Conservation (phyloP, 176 grass and related monocot species). For the Cymbopogon citratus region DNA sequence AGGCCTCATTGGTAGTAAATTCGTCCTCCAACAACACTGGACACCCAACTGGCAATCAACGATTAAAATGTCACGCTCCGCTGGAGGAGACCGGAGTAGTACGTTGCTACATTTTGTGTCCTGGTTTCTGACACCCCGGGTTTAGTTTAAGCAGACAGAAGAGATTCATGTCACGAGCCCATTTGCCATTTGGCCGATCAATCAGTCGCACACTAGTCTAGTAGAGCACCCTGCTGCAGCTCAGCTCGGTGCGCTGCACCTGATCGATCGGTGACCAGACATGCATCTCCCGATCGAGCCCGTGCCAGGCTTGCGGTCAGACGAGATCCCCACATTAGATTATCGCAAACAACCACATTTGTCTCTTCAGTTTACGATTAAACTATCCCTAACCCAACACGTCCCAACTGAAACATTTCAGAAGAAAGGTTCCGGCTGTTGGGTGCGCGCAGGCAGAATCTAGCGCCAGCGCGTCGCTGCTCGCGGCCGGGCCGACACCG, state of each 20-base stretch:
- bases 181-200: neutral
- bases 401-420: neutral
- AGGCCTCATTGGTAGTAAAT: neutral
- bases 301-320: neutral
- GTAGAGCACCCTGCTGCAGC: neutral
- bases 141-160: neutral
- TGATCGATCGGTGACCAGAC: neutral
- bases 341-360: neutral
- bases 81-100: neutral
- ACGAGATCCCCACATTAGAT: neutral
- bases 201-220: neutral
- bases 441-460: slow-evolving; percentile 23
- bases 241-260: neutral
- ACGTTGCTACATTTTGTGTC: neutral
- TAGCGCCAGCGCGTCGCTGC: slow-evolving; percentile 33
- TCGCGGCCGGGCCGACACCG: slow-evolving; percentile 8
- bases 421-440: slow-evolving; percentile 28
- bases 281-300: neutral
- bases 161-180: neutral
- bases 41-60: neutral
- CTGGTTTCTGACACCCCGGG: neutral
- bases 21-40: neutral
- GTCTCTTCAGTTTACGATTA: neutral
- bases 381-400: neutral
- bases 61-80: neutral